Percentiles rank a stretch among this genome's conserved stretches.
phyloP scores from a whole-genome alignment of 1,139 yeast genomes.

The Sugiyamaella neomexicana region DNA sequence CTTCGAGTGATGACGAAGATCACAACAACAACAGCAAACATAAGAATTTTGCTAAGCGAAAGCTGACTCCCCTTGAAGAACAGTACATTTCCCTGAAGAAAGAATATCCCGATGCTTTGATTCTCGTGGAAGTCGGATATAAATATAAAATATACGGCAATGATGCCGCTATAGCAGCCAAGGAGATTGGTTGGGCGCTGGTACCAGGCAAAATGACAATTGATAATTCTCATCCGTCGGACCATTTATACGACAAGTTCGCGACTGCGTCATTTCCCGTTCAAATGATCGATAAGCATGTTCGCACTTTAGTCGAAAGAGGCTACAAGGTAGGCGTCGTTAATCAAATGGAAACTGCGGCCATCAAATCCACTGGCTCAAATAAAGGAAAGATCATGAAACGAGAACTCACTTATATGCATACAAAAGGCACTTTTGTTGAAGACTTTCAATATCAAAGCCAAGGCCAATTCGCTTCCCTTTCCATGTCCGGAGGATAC shows the following conservation, averaged over 20 bases:
- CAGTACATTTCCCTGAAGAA: constrained; percentile 69
- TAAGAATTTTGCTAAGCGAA: constrained; percentile 1
- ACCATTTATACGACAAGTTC: constrained; percentile 53
- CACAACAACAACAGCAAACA: background rate
- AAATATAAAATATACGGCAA: constrained; percentile 83
- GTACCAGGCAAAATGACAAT: constrained; percentile 62
- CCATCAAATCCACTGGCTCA: constrained; percentile 56
- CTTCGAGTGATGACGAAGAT: constrained; percentile 10
- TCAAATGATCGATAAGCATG: constrained; percentile 66
- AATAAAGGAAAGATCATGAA: constrained; percentile 58
- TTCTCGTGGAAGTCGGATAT: constrained; percentile 88
- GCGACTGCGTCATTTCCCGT: constrained; percentile 89
- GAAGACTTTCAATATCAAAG: constrained; percentile 47
- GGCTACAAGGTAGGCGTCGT: constrained; percentile 76
- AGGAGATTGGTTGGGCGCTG: constrained; percentile 66
- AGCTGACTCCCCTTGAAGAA: constrained; percentile 74
- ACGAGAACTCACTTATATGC: constrained; percentile 67
- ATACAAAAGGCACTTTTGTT: constrained; percentile 82
- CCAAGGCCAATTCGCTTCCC: constrained; percentile 16
- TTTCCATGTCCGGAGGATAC: constrained; percentile 30
- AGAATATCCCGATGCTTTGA: constrained; percentile 60
- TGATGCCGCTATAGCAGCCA: constrained; percentile 71
- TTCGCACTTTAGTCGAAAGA: constrained; percentile 47
- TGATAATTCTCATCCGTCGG: constrained; percentile 47
- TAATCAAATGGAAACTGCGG: constrained; percentile 80